phyloP scores from a whole-genome alignment of 306 rosid genomes.

The Ormosia semicastrata region DNA sequence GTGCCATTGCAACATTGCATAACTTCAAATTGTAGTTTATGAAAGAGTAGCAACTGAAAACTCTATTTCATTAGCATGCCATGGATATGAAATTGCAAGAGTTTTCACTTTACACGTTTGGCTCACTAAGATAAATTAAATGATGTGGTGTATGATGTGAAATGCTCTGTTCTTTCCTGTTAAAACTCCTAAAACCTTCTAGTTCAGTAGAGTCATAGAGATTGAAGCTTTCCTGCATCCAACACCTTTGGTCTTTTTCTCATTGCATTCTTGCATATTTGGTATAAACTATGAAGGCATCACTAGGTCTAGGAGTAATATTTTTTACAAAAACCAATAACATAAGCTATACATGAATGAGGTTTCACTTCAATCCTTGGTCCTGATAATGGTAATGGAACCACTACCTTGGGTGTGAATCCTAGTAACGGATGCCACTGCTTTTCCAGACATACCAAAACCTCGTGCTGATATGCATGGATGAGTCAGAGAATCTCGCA shows the following conservation, averaged over 20 bases:
- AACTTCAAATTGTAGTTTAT: too few relatives aligned
- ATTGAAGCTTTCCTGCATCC: not conserved
- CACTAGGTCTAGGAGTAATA: not conserved
- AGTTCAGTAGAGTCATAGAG: not conserved
- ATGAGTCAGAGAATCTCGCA: not conserved
- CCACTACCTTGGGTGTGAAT: conserved; percentile 29
- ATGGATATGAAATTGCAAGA: too few relatives aligned
- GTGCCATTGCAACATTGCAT: too few relatives aligned
- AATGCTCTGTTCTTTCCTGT: not conserved
- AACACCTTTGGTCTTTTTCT: not conserved
- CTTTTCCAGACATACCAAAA: conserved; percentile 16
- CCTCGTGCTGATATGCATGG: not conserved
- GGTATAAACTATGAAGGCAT: not conserved
- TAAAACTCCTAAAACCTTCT: not conserved
- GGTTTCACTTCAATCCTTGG: conserved; percentile 17
- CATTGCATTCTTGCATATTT: not conserved
- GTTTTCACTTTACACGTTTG: too few relatives aligned
- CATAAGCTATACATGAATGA: not conserved
- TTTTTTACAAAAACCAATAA: not conserved
- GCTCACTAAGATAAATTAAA: too few relatives aligned
- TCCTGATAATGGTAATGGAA: conserved; percentile 31
- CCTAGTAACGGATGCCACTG: conserved; percentile 10
- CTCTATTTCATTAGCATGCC: too few relatives aligned
- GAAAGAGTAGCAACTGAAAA: too few relatives aligned
- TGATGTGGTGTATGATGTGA: not conserved